Percentiles rank a stretch among this genome's conserved stretches.
These are phyloP conservation scores for Phaeomoniella chlamydospora DNA, from an alignment of 2,329 filamentous ascomycete genomes.

Conservation along the genomic window DNA sequence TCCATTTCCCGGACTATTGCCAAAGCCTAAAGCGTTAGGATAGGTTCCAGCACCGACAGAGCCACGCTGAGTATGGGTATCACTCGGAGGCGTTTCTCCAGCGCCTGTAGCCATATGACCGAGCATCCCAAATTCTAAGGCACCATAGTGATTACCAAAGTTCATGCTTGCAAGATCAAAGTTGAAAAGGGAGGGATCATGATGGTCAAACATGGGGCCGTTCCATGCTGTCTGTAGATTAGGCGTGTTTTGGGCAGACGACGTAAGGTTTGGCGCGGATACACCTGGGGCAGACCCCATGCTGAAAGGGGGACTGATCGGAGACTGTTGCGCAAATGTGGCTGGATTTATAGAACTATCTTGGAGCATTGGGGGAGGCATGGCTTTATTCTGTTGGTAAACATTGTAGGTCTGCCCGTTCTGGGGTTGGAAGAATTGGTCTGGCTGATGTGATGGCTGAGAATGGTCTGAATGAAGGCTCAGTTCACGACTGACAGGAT, in stretches of 20 bases:
- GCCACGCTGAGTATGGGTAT: conserved; percentile 34
- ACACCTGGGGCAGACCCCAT: conserved; percentile 15
- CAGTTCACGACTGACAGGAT: conserved; percentile 19
- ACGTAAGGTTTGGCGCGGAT: conserved; percentile 28
- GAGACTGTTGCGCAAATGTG: conserved; percentile 56
- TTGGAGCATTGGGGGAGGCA: conserved; percentile 28
- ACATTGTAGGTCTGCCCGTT: conserved; percentile 16
- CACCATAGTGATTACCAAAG: conserved; percentile 92
- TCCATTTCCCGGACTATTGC: conserved; percentile 19
- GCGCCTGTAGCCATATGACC: conserved; percentile 91
- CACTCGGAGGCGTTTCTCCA: conserved; percentile 61
- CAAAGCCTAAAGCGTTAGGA: conserved; percentile 21
- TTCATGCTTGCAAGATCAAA: conserved; percentile 89
- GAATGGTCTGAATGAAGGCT: conserved; percentile 19
- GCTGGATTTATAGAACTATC: conserved; percentile 25
- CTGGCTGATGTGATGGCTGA: conserved; percentile 18
- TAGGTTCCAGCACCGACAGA: conserved; percentile 26
- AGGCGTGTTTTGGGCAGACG: conserved; percentile 31
- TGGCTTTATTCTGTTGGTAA: conserved; percentile 25
- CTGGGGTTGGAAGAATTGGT: conserved; percentile 28
- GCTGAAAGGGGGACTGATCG: conserved; percentile 57
- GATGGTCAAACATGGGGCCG: conserved; percentile 65
- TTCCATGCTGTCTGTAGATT: conserved; percentile 30
- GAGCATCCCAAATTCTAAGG: conserved; percentile 89
- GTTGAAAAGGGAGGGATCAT: conserved; percentile 85